phyloP scores from a whole-genome alignment of 192 early-diverging fungal species.

The Coemansia reversa region DNA sequence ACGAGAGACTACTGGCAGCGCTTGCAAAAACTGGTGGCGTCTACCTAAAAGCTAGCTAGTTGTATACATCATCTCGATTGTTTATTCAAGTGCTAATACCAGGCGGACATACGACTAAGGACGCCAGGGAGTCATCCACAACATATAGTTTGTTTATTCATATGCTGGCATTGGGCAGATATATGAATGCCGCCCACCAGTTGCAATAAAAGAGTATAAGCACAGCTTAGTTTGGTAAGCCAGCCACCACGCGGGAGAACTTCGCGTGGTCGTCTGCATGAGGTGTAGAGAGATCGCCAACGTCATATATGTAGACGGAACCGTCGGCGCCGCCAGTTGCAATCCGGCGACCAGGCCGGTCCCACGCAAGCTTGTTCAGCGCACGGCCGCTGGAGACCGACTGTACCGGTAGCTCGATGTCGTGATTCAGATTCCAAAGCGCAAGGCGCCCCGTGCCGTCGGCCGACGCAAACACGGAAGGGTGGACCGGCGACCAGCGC shows the following conservation, averaged over 20 bases:
- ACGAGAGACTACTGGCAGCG: not conserved
- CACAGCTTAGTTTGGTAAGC: conserved; percentile 14
- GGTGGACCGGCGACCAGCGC: conserved; percentile 96
- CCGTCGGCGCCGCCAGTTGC: conserved; percentile 86
- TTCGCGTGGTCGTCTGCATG: conserved; percentile 45
- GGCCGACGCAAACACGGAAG: conserved; percentile 87
- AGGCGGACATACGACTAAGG: not conserved
- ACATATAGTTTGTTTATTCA: conserved; percentile 2
- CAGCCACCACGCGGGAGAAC: conserved; percentile 32
- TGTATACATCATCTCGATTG: not conserved
- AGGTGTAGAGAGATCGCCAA: conserved; percentile 75
- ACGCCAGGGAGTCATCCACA: not conserved
- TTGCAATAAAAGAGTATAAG: conserved; percentile 2
- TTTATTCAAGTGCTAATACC: not conserved
- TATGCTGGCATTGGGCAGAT: not conserved
- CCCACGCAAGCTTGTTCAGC: conserved; percentile 93
- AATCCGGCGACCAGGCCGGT: conserved; percentile 79
- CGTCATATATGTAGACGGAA: conserved; percentile 82
- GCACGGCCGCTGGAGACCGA: conserved; percentile 59
- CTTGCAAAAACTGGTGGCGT: not conserved
- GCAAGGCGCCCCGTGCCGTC: conserved; percentile 89
- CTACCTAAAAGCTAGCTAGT: not conserved
- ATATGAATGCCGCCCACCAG: not conserved
- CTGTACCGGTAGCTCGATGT: conserved; percentile 70
- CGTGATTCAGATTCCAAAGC: conserved; percentile 90